Conservation (phyloP, 345 rosid genomes). For the Murraya koenigii region DNA sequence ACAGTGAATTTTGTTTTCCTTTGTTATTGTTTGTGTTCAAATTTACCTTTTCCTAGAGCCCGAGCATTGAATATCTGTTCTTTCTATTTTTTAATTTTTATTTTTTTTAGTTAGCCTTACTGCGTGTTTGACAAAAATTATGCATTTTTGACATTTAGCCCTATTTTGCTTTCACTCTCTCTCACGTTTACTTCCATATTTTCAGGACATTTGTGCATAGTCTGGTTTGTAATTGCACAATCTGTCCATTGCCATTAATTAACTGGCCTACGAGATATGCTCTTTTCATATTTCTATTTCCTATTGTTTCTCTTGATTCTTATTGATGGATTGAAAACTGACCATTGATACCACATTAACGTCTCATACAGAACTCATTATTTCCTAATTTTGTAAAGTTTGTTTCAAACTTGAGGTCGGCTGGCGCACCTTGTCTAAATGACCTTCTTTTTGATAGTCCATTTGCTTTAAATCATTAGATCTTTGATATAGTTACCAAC, state of each 20-base stretch:
- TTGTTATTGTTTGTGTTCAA: neutral
- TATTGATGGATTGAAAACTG: neutral
- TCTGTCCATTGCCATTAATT: neutral
- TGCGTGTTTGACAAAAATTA: neutral
- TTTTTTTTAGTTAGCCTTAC: neutral
- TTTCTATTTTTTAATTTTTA: neutral
- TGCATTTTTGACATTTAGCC: neutral
- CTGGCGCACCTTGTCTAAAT: neutral
- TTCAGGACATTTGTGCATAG: neutral
- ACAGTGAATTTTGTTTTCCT: neutral
- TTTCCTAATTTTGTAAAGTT: neutral
- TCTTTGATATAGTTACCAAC: conserved; percentile 18
- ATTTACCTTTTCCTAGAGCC: conserved; percentile 1
- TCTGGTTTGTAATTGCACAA: neutral
- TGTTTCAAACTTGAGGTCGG: neutral
- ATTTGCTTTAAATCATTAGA: neutral
- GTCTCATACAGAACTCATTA: neutral
- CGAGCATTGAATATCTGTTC: neutral
- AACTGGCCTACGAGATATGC: neutral
- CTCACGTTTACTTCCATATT: neutral
- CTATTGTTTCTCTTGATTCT: neutral
- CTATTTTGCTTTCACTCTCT: neutral
- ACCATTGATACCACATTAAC: neutral
- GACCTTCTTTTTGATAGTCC: neutral
- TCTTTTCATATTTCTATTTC: neutral